phyloP scores from a whole-genome alignment of 768 basidiomycete species.

The Clavulina sp. region DNA sequence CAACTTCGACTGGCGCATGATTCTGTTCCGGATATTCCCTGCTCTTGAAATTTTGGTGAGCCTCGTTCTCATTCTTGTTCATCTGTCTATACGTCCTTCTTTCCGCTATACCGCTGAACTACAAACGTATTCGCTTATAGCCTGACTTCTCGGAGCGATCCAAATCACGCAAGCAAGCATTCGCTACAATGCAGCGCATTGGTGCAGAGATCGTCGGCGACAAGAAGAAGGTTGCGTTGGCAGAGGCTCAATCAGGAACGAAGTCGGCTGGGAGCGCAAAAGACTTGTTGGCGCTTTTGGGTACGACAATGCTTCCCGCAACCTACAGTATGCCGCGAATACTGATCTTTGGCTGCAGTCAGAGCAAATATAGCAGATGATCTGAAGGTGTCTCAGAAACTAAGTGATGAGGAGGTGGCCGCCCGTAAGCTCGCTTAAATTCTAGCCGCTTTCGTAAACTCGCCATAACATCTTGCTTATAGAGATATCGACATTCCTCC shows the following conservation, averaged over 20 bases:
- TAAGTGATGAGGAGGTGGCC: conserved; percentile 20
- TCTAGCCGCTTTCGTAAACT: conserved; percentile 2
- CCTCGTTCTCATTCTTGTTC: not conserved
- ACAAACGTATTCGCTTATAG: too few relatives aligned
- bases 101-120: too few relatives aligned
- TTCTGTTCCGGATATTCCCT: not conserved
- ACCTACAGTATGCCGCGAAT: not conserved
- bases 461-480: not conserved
- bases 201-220: too few relatives aligned
- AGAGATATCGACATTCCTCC: not conserved
- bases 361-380: conserved; percentile 22
- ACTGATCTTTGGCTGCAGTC: conserved; percentile 12
- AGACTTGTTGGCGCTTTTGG: not conserved
- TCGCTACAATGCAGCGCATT: too few relatives aligned
- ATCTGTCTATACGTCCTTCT: too few relatives aligned
- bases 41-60: not conserved
- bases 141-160: too few relatives aligned
- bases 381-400: conserved; percentile 16
- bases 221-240: too few relatives aligned
- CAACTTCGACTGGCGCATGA: not conserved
- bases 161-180: too few relatives aligned
- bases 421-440: conserved; percentile 14
- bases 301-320: not conserved
- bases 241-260: too few relatives aligned
- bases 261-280: not conserved